Conservation (phyloP, 1,139 yeast species). For the Sugiyamaella novakii region DNA sequence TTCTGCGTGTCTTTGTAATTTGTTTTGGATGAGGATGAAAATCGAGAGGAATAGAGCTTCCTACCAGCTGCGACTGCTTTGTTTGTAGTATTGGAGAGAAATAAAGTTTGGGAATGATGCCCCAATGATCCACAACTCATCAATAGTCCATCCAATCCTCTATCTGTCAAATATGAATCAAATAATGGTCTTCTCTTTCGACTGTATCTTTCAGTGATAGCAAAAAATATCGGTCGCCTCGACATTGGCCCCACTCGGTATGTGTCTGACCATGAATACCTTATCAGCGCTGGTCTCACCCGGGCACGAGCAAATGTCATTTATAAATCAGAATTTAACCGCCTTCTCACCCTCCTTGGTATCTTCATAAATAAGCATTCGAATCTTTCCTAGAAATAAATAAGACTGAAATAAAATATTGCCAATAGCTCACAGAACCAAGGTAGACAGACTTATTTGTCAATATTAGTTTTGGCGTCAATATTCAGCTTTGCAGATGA, state of each 20-base stretch:
- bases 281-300: slow-evolving; percentile 3
- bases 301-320: slow-evolving; percentile 15
- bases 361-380: slow-evolving; percentile 9
- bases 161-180: neutral
- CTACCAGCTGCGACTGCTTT: neutral
- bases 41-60: slow-evolving; percentile 2
- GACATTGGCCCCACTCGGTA: neutral
- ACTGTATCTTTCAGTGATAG: neutral
- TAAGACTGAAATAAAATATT: no score
- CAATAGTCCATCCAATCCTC: neutral
- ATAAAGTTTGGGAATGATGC: neutral
- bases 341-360: slow-evolving; percentile 3
- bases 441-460: neutral
- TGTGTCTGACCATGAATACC: slow-evolving; percentile 5
- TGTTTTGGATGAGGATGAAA: slow-evolving; percentile 9
- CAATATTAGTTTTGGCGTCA: neutral
- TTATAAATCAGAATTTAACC: slow-evolving; percentile 1
- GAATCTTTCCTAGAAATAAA: no score
- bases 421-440: no score
- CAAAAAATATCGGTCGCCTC: slow-evolving; percentile 10
- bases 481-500: neutral
- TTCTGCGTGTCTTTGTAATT: neutral
- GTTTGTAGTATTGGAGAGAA: neutral
- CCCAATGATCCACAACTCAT: neutral
- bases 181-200: neutral